Conservation (phyloP, 176 grass and related monocot species). For the Lolium rigidum region DNA sequence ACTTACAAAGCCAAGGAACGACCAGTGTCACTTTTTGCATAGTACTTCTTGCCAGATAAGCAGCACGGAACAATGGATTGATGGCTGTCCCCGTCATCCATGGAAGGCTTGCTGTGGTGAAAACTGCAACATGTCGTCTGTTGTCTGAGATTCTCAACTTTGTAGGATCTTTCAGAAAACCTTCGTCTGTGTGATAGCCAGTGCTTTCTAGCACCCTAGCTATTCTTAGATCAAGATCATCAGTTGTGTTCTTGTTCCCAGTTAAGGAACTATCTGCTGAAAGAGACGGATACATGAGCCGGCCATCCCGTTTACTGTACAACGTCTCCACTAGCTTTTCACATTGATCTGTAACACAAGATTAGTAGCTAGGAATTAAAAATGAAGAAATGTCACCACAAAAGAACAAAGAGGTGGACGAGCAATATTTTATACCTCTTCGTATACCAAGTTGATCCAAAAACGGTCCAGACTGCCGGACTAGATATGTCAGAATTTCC, state of each 20-base stretch:
- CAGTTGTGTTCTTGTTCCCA: constrained; percentile 52
- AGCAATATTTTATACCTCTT: constrained; percentile 57
- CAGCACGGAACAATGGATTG: constrained; percentile 92
- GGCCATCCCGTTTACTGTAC: constrained; percentile 61
- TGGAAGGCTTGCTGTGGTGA: constrained; percentile 94
- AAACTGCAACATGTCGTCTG: constrained; percentile 82
- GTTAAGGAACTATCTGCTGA: constrained; percentile 54
- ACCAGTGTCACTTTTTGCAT: constrained; percentile 82
- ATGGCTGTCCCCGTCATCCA: constrained; percentile 99
- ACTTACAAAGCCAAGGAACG: constrained; percentile 85
- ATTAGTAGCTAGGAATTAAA: constrained; percentile 16
- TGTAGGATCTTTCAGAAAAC: constrained; percentile 55
- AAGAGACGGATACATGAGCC: constrained; percentile 51
- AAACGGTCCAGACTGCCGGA: constrained; percentile 81
- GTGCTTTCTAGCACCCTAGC: constrained; percentile 77
- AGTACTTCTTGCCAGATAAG: constrained; percentile 81
- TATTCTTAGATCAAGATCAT: constrained; percentile 89
- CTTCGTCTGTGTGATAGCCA: constrained; percentile 67
- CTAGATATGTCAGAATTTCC: constrained; percentile 78
- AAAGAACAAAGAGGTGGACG: background rate
- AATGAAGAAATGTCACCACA: background rate
- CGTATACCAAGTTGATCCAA: constrained; percentile 82
- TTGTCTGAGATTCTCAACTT: constrained; percentile 58
- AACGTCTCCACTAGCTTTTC: constrained; percentile 68
- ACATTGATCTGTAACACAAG: constrained; percentile 68